A percentile compares a stretch with the other conserved stretches of the same genome.
Conservation (phyloP, 2,329 filamentous ascomycete genomes). For the Uncinocarpus reesii region DNA sequence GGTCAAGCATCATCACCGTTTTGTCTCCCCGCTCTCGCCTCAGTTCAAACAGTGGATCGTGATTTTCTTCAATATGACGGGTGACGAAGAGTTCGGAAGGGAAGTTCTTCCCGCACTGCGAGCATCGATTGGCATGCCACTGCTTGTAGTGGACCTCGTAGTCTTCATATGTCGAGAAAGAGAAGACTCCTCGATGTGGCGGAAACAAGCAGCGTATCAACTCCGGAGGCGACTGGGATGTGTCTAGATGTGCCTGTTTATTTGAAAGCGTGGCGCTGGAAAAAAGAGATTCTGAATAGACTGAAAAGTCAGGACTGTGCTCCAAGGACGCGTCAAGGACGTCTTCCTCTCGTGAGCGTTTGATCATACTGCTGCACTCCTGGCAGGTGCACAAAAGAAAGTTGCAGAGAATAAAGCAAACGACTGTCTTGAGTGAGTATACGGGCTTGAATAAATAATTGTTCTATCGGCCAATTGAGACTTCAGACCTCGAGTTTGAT, state of each 20-base stretch:
- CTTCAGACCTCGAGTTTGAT: no score
- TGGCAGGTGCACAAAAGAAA: neutral
- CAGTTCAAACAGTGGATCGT: constrained; percentile 68
- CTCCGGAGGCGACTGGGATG: constrained; percentile 16
- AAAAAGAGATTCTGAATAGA: constrained; percentile 23
- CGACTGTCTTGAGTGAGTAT: neutral
- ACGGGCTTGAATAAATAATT: no score
- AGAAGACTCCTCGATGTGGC: constrained; percentile 60
- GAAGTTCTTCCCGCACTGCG: constrained; percentile 77
- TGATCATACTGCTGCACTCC: constrained; percentile 44
- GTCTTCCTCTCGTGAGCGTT: constrained; percentile 49
- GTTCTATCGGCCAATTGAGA: no score
- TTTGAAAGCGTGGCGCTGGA: constrained; percentile 25
- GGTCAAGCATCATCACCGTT: constrained; percentile 45
- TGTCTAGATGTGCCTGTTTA: constrained; percentile 50
- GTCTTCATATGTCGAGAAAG: constrained; percentile 64
- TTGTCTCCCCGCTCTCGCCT: constrained; percentile 72
- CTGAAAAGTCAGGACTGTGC: constrained; percentile 17
- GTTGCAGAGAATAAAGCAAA: neutral
- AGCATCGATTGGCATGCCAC: constrained; percentile 71
- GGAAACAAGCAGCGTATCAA: constrained; percentile 73
- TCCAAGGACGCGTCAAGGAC: constrained; percentile 35
- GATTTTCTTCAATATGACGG: constrained; percentile 82
- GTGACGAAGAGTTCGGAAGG: constrained; percentile 70
- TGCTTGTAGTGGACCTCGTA: constrained; percentile 82